A percentile compares a stretch with the other conserved stretches of the same genome.
phyloP scores from a whole-genome alignment of 441 rosid species.

The Populus trichocarpa region DNA sequence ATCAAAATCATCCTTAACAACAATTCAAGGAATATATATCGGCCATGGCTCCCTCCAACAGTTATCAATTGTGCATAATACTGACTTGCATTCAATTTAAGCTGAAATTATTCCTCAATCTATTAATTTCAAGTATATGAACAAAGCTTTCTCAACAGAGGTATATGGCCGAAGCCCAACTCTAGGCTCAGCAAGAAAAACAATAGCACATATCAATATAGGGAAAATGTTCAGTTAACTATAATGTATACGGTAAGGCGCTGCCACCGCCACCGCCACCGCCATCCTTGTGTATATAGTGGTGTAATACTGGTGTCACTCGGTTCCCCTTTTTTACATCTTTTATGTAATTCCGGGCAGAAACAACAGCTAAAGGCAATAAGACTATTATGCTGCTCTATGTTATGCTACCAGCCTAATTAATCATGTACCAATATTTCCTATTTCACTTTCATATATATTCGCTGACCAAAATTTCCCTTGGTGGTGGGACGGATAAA shows the following conservation, averaged over 20 bases:
- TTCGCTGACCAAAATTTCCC: slow-evolving; percentile 7
- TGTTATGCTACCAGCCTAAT: background rate
- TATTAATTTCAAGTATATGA: background rate
- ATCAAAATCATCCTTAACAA: background rate
- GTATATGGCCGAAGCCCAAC: background rate
- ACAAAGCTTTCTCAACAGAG: background rate
- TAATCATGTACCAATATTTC: background rate
- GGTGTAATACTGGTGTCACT: background rate
- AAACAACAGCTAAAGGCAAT: background rate
- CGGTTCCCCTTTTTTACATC: background rate
- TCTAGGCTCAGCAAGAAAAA: background rate
- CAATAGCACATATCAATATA: background rate
- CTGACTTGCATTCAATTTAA: background rate
- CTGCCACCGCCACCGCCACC: background rate
- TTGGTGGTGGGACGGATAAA: background rate
- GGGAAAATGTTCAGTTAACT: background rate
- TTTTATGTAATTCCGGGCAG: background rate
- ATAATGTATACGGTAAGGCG: background rate
- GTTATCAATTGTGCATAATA: no score
- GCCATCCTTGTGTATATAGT: background rate
- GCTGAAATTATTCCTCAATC: background rate
- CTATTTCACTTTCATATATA: background rate
- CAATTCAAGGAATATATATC: background rate
- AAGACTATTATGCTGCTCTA: background rate
- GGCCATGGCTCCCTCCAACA: background rate